These are phyloP conservation scores for Hymenoscyphus scutula DNA, from an alignment of 2,329 filamentous ascomycete species.

Conservation along the genomic window DNA sequence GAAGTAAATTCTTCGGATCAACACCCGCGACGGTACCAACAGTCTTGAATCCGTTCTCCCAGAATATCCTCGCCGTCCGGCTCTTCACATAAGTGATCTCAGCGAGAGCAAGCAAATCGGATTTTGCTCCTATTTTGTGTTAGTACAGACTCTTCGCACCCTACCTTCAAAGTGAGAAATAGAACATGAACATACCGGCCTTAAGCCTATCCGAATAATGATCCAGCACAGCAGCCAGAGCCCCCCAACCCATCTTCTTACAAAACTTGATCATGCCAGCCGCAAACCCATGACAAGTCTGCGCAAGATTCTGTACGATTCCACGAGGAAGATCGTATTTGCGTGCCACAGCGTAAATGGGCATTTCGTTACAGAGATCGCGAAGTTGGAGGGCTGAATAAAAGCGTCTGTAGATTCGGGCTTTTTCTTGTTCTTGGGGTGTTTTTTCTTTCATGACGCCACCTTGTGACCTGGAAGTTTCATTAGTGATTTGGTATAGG, in stretches of 20 bases:
- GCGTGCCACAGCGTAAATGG: slow-evolving; percentile 64
- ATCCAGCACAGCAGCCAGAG: slow-evolving; percentile 68
- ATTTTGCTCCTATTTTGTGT: slow-evolving; percentile 53
- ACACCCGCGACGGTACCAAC: slow-evolving; percentile 68
- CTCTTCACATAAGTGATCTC: slow-evolving; percentile 75
- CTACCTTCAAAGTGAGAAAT: too few relatives aligned
- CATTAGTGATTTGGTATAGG: slow-evolving; percentile 10
- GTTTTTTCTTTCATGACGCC: slow-evolving; percentile 62
- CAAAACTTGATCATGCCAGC: slow-evolving; percentile 79
- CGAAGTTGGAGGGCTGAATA: slow-evolving; percentile 76
- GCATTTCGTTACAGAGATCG: slow-evolving; percentile 74
- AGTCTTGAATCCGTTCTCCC: slow-evolving; percentile 72
- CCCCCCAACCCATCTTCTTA: slow-evolving; percentile 71
- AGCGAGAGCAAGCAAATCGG: slow-evolving; percentile 68
- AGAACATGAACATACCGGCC: slow-evolving; percentile 41
- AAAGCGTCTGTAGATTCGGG: slow-evolving; percentile 67
- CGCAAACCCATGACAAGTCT: slow-evolving; percentile 75
- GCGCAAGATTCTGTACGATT: slow-evolving; percentile 67
- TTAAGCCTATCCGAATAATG: slow-evolving; percentile 73
- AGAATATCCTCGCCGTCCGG: slow-evolving; percentile 69
- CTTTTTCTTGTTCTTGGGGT: slow-evolving; percentile 56
- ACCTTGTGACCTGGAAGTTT: slow-evolving; percentile 58
- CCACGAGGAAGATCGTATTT: slow-evolving; percentile 72
- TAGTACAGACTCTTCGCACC: too few relatives aligned
- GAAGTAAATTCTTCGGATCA: slow-evolving; percentile 64